Conservation (phyloP, 345 rosid genomes). For the Psidium guajava region DNA sequence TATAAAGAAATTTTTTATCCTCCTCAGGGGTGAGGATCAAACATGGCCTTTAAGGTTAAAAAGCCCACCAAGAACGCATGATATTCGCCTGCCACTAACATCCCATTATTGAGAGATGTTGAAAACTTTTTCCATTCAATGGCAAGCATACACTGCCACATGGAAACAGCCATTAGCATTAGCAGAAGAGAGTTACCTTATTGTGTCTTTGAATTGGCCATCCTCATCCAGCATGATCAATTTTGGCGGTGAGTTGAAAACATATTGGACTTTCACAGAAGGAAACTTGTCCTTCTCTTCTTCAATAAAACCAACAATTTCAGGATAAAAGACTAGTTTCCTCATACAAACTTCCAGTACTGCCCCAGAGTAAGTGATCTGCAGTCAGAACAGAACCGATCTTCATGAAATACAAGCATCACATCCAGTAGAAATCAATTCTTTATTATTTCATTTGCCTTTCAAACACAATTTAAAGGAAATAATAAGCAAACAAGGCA, state of each 20-base stretch:
- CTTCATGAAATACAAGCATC: not conserved
- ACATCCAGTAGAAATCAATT: not conserved
- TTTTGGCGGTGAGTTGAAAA: conserved; percentile 92
- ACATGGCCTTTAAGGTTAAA: not conserved
- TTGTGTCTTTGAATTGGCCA: conserved; percentile 59
- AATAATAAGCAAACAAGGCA: not conserved
- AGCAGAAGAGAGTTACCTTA: conserved; percentile 33
- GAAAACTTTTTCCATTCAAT: not conserved
- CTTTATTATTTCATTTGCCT: not conserved
- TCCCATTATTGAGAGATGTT: not conserved
- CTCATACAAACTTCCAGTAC: conserved; percentile 89
- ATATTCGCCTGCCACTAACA: not conserved
- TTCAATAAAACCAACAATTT: conserved; percentile 79
- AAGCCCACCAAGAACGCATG: not conserved
- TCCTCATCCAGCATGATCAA: conserved; percentile 78
- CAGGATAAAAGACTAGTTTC: conserved; percentile 87
- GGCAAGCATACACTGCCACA: not conserved
- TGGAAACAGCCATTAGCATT: not conserved
- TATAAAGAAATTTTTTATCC: not conserved
- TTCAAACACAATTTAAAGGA: not conserved
- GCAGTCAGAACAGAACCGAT: conserved; percentile 7
- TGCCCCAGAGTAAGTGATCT: conserved; percentile 84
- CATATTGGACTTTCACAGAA: conserved; percentile 55
- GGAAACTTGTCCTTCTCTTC: conserved; percentile 85
- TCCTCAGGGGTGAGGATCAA: not conserved